Percentiles rank a stretch among this genome's conserved stretches.
phyloP scores from a whole-genome alignment of 495 filamentous ascomycete genomes.

The Entonaema liquescens region DNA sequence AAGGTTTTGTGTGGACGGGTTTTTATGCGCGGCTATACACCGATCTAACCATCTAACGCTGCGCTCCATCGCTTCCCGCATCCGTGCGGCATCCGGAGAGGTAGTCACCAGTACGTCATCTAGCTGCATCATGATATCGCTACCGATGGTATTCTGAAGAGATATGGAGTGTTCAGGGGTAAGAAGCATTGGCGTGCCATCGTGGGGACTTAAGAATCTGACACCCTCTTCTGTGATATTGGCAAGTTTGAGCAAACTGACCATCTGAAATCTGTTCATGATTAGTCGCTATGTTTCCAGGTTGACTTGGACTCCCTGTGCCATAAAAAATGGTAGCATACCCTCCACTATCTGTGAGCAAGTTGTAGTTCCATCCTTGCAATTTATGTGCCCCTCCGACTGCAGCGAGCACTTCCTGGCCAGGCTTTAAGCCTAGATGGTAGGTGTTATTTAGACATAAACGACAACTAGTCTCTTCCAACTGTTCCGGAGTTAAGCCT shows the following conservation, averaged over 20 bases:
- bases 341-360: conserved; percentile 98
- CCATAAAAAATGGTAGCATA: conserved; percentile 55
- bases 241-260: conserved; percentile 91
- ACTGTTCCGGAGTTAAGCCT: conserved; percentile 89
- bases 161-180: conserved; percentile 97
- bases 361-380: conserved; percentile 94
- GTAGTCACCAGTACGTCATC: conserved; percentile 98
- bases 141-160: conserved; percentile 95
- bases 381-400: conserved; percentile 93
- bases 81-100: conserved; percentile 83
- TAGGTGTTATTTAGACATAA: conserved; percentile 98
- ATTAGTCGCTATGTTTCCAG: conserved; percentile 15
- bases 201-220: conserved; percentile 91
- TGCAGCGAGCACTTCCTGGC: conserved; percentile 83
- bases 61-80: conserved; percentile 93
- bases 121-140: conserved; percentile 99
- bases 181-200: conserved; percentile 95
- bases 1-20: conserved; percentile 85
- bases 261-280: conserved; percentile 89
- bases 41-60: conserved; percentile 99
- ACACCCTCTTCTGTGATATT: conserved; percentile 96
- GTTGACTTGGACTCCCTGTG: neutral
- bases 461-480: conserved; percentile 86
- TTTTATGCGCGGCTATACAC: conserved; percentile 89
- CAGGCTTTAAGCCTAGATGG: conserved; percentile 93